Conservation (phyloP, 2,329 filamentous ascomycete genomes). For the Juglanconis juglandina region DNA sequence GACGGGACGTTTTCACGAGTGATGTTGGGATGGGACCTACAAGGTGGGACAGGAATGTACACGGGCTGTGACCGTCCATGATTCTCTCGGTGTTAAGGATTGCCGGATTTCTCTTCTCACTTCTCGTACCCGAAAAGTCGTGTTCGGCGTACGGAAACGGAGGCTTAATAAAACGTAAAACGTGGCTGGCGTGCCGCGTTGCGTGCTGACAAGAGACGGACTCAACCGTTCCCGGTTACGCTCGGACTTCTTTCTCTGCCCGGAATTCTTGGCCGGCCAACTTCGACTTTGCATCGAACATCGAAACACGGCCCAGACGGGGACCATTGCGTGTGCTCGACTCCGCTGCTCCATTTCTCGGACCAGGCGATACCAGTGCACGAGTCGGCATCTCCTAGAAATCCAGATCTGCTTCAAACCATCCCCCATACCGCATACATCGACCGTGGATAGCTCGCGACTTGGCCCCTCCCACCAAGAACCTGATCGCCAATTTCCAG, state of each 20-base stretch:
- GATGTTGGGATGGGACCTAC: too few species aligned
- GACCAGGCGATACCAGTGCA: not conserved
- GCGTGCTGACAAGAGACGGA: not conserved
- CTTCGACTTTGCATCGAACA: slow-evolving; percentile 4
- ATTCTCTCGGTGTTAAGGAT: too few species aligned
- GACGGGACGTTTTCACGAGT: too few species aligned
- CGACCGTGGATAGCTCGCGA: not conserved
- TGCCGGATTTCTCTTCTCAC: too few species aligned
- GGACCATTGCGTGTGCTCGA: not conserved
- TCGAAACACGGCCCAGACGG: slow-evolving; percentile 7
- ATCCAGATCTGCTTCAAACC: not conserved
- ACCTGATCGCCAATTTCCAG: not conserved
- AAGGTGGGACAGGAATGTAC: too few species aligned
- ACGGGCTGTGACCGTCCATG: too few species aligned
- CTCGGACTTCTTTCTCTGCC: not conserved
- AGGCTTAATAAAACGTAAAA: too few species aligned
- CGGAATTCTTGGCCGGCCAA: not conserved
- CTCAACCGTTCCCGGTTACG: not conserved
- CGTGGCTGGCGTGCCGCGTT: not conserved
- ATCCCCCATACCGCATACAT: not conserved
- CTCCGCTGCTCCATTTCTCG: not conserved
- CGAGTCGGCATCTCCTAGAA: not conserved
- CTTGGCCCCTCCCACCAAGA: not conserved
- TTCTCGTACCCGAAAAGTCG: too few species aligned
- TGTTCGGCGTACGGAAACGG: too few species aligned